Evolutionary conservation across 179 eudicot species (phyloP), one percentile per base, ranked within the genome.

Genomic region (Spergularia azorica): DNA sequence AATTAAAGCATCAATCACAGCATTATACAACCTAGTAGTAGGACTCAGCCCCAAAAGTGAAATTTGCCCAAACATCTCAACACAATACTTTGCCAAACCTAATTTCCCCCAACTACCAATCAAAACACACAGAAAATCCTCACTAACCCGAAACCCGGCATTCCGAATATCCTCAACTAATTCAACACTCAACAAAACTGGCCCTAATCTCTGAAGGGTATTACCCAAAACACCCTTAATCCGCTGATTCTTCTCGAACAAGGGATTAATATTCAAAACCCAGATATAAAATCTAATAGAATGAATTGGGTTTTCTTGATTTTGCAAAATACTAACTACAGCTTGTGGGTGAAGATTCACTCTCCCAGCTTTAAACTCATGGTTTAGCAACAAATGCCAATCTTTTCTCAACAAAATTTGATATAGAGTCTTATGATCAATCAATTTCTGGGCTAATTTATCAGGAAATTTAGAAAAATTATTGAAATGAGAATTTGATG

Each of bases 81-180:
- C 84, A 74, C 96, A 89, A 66, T 95, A 95, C 85, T 89, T 92
- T 12, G 95, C 92, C 72, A 95, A 79, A 16, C 98, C 97, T 79
- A 95, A 90, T 72, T 90, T 90, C 65, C 98, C 98, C 98, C 98
- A 95, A 86, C 96, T 91, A 50, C 88, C 89, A 71, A 95, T 81
- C 83, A 95, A 84, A 83, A 88, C 62, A 74, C 97, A 91, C 15
- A 95, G 15, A 69, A 90, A 89, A 78, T 89, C 92, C 79, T 93
- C 96, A 54, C 76, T 86, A 80, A 95, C 65, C 71, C 63, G 50
- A 86, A 60, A 89, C 54, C 95, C 96, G 39, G 91, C 87, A 70
- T 69, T 82, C 26, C 78, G 83, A 76, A 94, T 72, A 51, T 87
- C 93, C 70, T 80, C 79, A 79, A 93, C 82, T 68, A 95, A 77